Conservation (phyloP, 345 rosid species). For the Brassica incana region DNA sequence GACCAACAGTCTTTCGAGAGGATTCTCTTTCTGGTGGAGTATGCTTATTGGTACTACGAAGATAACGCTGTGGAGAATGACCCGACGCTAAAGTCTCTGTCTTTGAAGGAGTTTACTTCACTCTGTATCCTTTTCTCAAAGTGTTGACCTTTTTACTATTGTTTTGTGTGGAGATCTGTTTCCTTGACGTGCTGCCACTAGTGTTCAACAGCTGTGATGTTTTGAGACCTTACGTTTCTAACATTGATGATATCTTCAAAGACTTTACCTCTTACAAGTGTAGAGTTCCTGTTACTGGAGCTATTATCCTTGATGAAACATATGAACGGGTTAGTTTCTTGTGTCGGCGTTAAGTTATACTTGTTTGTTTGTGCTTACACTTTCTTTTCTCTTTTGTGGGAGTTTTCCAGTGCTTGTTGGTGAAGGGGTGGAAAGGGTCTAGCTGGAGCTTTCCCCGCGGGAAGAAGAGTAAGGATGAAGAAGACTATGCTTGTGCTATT, state of each 20-base stretch:
- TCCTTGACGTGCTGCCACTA: conserved; percentile 50
- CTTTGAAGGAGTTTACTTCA: conserved; percentile 87
- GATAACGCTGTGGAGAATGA: conserved; percentile 93
- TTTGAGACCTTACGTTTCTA: conserved; percentile 85
- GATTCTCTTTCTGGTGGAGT: conserved; percentile 92
- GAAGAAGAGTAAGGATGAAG: conserved; percentile 98
- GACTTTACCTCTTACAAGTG: conserved; percentile 98
- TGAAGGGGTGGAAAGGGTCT: conserved; percentile 99
- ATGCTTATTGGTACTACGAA: conserved; percentile 97
- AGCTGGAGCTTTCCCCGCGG: conserved; percentile 99
- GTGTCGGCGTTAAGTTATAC: neutral
- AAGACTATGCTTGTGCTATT: conserved; percentile 93
- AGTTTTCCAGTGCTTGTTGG: conserved; percentile 71
- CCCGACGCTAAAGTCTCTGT: conserved; percentile 83
- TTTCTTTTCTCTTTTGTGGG: conserved; percentile 14
- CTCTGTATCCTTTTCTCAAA: conserved; percentile 59
- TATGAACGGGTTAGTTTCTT: no score
- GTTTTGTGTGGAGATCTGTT: conserved; percentile 7
- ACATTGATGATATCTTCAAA: conserved; percentile 87
- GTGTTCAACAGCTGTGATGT: conserved; percentile 96
- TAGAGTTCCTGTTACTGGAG: conserved; percentile 97
- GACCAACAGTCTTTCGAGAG: conserved; percentile 98
- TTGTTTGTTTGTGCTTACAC: conserved; percentile 9
- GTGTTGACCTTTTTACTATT: neutral
- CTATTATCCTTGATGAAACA: conserved; percentile 56